Percentiles rank a stretch among this genome's conserved stretches.
Conservation (phyloP, 2,329 filamentous ascomycete genomes). For the Emmonsiellopsis sp. region DNA sequence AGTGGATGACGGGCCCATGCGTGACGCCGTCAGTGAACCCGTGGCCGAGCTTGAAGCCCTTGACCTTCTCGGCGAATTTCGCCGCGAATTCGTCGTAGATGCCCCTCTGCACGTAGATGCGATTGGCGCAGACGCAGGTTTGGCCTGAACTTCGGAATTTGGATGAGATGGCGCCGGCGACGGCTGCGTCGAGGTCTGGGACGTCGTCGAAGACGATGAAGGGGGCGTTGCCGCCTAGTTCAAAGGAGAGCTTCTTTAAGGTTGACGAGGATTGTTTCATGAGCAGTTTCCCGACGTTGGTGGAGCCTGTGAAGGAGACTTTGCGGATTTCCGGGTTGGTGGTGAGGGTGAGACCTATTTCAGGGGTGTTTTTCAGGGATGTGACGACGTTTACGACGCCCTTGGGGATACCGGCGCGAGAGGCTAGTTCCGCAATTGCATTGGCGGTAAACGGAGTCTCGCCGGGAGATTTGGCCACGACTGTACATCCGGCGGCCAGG, state of each 20-base stretch:
- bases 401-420: conserved; percentile 78
- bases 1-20: conserved; percentile 56
- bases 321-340: conserved; percentile 71
- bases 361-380: conserved; percentile 65
- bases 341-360: conserved; percentile 68
- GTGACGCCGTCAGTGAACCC: conserved; percentile 38
- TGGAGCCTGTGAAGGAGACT: conserved; percentile 82
- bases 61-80: conserved; percentile 46
- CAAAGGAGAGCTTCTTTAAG: conserved; percentile 77
- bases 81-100: conserved; percentile 45
- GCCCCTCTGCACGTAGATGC: conserved; percentile 43
- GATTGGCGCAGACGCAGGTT: conserved; percentile 77
- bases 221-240: conserved; percentile 88
- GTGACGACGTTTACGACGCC: conserved; percentile 89
- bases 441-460: conserved; percentile 90
- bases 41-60: conserved; percentile 37
- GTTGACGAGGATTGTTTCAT: conserved; percentile 85
- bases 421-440: conserved; percentile 75
- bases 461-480: conserved; percentile 81
- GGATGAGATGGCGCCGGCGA: conserved; percentile 69
- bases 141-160: conserved; percentile 95
- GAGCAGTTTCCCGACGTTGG: conserved; percentile 59
- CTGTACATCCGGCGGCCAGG: conserved; percentile 88
- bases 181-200: conserved; percentile 75
- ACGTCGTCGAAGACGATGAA: conserved; percentile 93